phyloP scores from a whole-genome alignment of 495 filamentous ascomycete genomes.

The Rusavskia elegans region DNA sequence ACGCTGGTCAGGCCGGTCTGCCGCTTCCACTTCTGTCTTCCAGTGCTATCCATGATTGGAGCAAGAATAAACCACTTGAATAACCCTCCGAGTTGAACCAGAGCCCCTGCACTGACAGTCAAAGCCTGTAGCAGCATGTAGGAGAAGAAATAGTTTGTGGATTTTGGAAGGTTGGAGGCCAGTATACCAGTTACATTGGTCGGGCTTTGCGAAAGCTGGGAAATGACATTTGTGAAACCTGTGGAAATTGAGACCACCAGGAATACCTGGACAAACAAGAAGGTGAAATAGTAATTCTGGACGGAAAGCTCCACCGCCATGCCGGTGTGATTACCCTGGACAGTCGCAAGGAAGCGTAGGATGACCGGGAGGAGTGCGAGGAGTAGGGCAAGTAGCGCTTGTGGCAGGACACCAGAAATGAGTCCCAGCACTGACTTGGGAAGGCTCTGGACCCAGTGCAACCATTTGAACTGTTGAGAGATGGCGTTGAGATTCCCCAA shows the following conservation, averaged over 20 bases:
- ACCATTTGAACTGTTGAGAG: constrained; percentile 44
- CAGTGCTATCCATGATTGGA: constrained; percentile 69
- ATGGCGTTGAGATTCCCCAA: constrained; percentile 62
- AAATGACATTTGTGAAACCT: constrained; percentile 55
- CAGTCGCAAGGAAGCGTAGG: constrained; percentile 53
- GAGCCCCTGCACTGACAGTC: constrained; percentile 72
- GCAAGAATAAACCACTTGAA: constrained; percentile 68
- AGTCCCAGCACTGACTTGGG: constrained; percentile 51
- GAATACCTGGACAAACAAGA: constrained; percentile 92
- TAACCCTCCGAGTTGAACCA: constrained; percentile 69
- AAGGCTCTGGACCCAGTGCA: constrained; percentile 50
- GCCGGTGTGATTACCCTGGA: constrained; percentile 72
- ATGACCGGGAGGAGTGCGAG: constrained; percentile 69
- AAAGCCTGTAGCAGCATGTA: constrained; percentile 95
- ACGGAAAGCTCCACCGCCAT: constrained; percentile 65
- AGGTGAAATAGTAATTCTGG: constrained; percentile 85
- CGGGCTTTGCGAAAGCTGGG: constrained; percentile 9
- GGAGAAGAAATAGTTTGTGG: constrained; percentile 93
- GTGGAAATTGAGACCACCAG: constrained; percentile 79
- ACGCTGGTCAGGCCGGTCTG: constrained; percentile 65
- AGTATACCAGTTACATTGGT: constrained; percentile 47
- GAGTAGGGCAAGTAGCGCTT: constrained; percentile 58
- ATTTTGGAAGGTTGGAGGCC: constrained; percentile 69
- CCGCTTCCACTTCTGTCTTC: constrained; percentile 74
- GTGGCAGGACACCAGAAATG: constrained; percentile 76